phyloP scores from a whole-genome alignment of 2,329 filamentous ascomycete species.

The Cytospora piceicola region DNA sequence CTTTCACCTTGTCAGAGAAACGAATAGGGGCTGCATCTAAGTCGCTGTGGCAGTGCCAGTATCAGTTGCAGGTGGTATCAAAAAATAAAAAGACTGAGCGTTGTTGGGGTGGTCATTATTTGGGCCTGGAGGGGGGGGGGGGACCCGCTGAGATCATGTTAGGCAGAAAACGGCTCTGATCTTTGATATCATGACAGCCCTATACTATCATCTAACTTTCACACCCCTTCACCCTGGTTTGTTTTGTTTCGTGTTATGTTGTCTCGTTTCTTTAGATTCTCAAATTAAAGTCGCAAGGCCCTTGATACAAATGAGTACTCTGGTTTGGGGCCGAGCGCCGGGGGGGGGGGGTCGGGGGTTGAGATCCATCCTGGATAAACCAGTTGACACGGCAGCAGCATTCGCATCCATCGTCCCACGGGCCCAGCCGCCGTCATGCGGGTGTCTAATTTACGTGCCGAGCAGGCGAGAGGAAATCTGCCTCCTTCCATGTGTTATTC shows the following conservation, averaged over 20 bases:
- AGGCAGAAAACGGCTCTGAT: neutral
- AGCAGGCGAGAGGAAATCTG: neutral
- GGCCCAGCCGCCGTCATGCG: constrained; percentile 15
- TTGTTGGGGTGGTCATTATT: neutral
- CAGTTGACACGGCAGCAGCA: neutral
- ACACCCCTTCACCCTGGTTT: no score
- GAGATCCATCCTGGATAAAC: no score
- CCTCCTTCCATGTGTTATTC: neutral
- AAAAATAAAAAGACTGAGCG: neutral
- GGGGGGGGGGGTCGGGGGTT: neutral
- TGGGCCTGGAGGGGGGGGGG: neutral
- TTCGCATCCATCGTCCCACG: constrained; percentile 5
- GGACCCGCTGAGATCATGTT: neutral
- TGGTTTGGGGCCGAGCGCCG: no score
- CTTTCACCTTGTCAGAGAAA: neutral
- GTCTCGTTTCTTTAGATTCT: neutral
- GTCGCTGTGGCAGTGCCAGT: neutral
- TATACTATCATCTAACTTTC: neutral
- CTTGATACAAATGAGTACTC: neutral
- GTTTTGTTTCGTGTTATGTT: neutral
- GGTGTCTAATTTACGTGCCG: neutral
- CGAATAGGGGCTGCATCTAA: neutral
- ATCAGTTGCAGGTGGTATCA: neutral
- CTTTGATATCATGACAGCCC: neutral
- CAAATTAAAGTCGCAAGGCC: neutral